phyloP scores from a whole-genome alignment of 768 basidiomycete species.

The Lyophyllum decastes region DNA sequence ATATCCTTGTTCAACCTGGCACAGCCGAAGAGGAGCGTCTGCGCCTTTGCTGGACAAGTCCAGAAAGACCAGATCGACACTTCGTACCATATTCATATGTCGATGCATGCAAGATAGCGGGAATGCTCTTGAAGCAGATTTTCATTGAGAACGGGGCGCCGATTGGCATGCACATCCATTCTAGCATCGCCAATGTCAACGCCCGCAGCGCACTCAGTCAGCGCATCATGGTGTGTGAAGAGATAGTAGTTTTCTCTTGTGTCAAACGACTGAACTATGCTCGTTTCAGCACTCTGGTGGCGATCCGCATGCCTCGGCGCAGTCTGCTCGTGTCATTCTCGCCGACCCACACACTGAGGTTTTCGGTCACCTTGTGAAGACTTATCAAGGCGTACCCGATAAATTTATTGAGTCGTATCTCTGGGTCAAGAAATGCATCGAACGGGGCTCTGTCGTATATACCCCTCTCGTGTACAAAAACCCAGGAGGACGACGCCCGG shows the following conservation, averaged over 20 bases:
- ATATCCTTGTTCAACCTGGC: slow-evolving; percentile 67
- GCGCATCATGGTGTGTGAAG: slow-evolving; percentile 62
- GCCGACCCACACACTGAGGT: slow-evolving; percentile 81
- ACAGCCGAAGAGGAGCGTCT: slow-evolving; percentile 76
- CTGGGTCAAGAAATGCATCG: slow-evolving; percentile 85
- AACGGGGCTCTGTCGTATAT: slow-evolving; percentile 62
- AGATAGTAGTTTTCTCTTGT: neutral
- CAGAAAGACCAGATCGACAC: slow-evolving; percentile 71
- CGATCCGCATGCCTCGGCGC: slow-evolving; percentile 69
- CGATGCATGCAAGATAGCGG: slow-evolving; percentile 82
- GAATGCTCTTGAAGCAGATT: slow-evolving; percentile 73
- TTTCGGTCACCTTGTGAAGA: slow-evolving; percentile 73
- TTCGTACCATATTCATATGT: slow-evolving; percentile 84
- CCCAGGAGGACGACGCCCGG: slow-evolving; percentile 77
- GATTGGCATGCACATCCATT: slow-evolving; percentile 78
- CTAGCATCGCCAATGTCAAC: slow-evolving; percentile 78
- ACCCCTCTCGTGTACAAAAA: slow-evolving; percentile 84
- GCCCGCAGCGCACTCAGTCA: slow-evolving; percentile 65
- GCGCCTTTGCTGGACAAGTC: slow-evolving; percentile 68
- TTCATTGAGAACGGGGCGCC: slow-evolving; percentile 67
- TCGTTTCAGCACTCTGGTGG: slow-evolving; percentile 73
- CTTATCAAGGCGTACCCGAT: slow-evolving; percentile 65
- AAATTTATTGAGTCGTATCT: slow-evolving; percentile 81
- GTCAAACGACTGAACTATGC: neutral
- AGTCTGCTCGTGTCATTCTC: slow-evolving; percentile 73